Evolutionary conservation across 2,329 filamentous ascomycete genomes (phyloP), one percentile per base, ranked within the genome.

Genomic region (Aquanectria penicillioides): DNA sequence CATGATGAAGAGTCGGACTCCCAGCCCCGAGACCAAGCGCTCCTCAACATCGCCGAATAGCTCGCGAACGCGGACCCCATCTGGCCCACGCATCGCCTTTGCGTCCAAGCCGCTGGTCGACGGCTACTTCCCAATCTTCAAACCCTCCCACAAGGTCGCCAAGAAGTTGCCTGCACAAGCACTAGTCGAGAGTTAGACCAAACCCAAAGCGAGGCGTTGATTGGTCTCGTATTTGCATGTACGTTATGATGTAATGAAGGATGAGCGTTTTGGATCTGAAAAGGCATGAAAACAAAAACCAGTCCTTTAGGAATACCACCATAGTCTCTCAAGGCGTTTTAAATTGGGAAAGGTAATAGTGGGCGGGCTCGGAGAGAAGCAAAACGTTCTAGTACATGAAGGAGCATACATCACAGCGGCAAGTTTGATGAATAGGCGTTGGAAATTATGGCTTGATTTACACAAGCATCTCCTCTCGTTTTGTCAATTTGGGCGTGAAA

Each of bases 41-140:
- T 50, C 46, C 22, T 65, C 53, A 37, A 57, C 63, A 25, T 66
- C 80, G 4, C 79, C 81, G 5, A 85, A 83, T 61, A 81, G 77
- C 53, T 82, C 80, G 2, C 77, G 80, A 44, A 75, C 78, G 2
- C 78, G 83, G 58, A 85, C 82, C 3, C 80, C 83, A 3, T 81
- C 81, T 3, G 71, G 69, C 1, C 71, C 74, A 29, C 73, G 78
- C 3, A 60, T 74, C 63, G 76, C 51, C 46, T 71, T 71, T 41
- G 61, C 67, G 5, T 66, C 66, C 26, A 65, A 67, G 46, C 59
- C 64, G 13, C 64, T 68, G 33, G 64, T 75, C 9, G 77, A 81
- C 20, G 74, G 76, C 28, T 83, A 83, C 61, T 83, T 82, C 31
- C 74, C 79, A 5, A 61, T 72, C 4, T 56, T 74, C 6, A 64